These are phyloP conservation scores for Pecoramyces ruminantium DNA, from an alignment of 192 early-diverging fungal species.

Conservation along the genomic window DNA sequence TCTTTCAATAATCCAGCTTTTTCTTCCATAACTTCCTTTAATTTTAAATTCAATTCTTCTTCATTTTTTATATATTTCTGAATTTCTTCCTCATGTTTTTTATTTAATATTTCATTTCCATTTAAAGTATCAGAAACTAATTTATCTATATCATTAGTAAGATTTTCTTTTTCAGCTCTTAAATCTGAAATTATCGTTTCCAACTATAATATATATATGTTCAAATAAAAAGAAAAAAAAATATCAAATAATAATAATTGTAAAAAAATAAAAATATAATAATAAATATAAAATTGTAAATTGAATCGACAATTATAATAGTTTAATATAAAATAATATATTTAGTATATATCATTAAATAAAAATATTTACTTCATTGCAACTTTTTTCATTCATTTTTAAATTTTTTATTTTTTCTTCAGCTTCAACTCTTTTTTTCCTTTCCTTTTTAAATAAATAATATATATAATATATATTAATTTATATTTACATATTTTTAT, in stretches of 20 bases:
- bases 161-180: not conserved
- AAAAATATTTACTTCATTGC: not conserved
- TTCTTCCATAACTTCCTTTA: not conserved
- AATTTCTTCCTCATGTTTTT: not conserved
- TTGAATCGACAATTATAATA: too few species aligned
- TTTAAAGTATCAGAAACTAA: not conserved
- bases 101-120: not conserved
- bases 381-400: not conserved
- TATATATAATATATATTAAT: too few species aligned
- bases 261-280: too few species aligned
- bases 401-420: not conserved
- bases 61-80: not conserved
- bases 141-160: not conserved
- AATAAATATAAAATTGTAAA: too few species aligned
- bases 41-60: not conserved
- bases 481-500: too few species aligned
- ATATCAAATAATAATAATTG: too few species aligned
- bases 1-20: not conserved
- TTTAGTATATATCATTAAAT: too few species aligned
- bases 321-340: too few species aligned
- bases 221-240: too few species aligned
- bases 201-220: not conserved
- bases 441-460: not conserved
- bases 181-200: not conserved
- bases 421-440: not conserved